phyloP scores from a whole-genome alignment of 495 filamentous ascomycete species.

The Margaritispora aquatica region DNA sequence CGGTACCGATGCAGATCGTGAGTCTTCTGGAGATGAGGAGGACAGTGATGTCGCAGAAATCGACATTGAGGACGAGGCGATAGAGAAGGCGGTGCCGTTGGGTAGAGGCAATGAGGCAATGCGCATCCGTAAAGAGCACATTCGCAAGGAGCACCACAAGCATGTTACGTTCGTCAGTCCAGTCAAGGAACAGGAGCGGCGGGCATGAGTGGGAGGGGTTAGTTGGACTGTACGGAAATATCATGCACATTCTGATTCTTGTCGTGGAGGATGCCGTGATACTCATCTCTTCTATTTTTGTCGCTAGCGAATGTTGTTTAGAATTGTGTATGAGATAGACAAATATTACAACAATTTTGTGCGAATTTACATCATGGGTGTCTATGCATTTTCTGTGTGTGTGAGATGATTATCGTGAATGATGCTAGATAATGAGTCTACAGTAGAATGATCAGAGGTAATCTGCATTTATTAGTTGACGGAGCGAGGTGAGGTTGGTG shows the following conservation, averaged over 20 bases:
- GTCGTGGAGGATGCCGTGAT: too few relatives aligned
- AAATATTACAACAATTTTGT: conserved; percentile 7
- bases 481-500: too few relatives aligned
- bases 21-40: conserved; percentile 40
- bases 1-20: conserved; percentile 44
- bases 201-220: background rate
- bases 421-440: too few relatives aligned
- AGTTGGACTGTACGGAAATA: background rate
- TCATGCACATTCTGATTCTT: too few relatives aligned
- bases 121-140: conserved; percentile 35
- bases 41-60: conserved; percentile 40
- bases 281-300: too few relatives aligned
- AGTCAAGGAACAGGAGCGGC: conserved; percentile 24
- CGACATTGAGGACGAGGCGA: conserved; percentile 43
- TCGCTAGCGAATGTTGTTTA: too few relatives aligned
- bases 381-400: too few relatives aligned
- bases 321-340: conserved; percentile 13
- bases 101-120: conserved; percentile 27
- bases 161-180: conserved; percentile 44
- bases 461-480: too few relatives aligned
- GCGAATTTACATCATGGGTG: too few relatives aligned
- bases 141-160: too few relatives aligned
- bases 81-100: conserved; percentile 22
- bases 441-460: too few relatives aligned
- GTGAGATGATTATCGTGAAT: too few relatives aligned